Evolutionary conservation across 2,329 filamentous ascomycete species (phyloP).

Genomic region (Aspergillus tubingensis): DNA sequence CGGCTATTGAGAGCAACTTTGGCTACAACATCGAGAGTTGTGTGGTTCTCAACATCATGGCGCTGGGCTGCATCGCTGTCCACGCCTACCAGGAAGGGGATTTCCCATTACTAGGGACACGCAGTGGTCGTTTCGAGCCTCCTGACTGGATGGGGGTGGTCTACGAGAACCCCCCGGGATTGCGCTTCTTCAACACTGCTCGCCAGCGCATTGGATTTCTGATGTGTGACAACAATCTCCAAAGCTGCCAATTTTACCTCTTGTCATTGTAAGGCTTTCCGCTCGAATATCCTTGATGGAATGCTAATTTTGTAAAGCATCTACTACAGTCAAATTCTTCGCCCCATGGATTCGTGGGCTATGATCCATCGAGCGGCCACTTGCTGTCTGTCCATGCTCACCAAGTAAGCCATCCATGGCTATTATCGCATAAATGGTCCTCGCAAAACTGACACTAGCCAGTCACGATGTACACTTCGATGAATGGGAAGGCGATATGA

Average conservation of each 20-base stretch:
- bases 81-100: conserved; percentile 53
- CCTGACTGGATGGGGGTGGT: conserved; percentile 43
- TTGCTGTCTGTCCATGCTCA: conserved; percentile 52
- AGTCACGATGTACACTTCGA: conserved; percentile 48
- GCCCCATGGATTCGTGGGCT: conserved; percentile 57
- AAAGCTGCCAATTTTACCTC: conserved; percentile 56
- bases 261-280: conserved; percentile 45
- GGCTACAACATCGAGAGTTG: conserved; percentile 56
- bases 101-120: conserved; percentile 46
- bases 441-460: conserved; percentile 4
- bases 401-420: conserved; percentile 36
- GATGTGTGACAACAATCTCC: conserved; percentile 53
- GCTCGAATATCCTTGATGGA: not conserved
- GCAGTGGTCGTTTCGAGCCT: conserved; percentile 36
- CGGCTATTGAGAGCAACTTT: conserved; percentile 53
- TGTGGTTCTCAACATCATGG: conserved; percentile 53
- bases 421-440: not conserved
- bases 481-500: conserved; percentile 58
- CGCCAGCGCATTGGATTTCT: conserved; percentile 55
- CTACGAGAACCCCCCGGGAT: conserved; percentile 46
- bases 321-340: conserved; percentile 55
- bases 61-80: conserved; percentile 54
- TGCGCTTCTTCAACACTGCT: conserved; percentile 58
- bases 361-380: conserved; percentile 55
- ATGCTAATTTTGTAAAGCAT: conserved; percentile 28